Conservation (phyloP, 768 basidiomycete genomes). For the Lactifluus piperatus region DNA sequence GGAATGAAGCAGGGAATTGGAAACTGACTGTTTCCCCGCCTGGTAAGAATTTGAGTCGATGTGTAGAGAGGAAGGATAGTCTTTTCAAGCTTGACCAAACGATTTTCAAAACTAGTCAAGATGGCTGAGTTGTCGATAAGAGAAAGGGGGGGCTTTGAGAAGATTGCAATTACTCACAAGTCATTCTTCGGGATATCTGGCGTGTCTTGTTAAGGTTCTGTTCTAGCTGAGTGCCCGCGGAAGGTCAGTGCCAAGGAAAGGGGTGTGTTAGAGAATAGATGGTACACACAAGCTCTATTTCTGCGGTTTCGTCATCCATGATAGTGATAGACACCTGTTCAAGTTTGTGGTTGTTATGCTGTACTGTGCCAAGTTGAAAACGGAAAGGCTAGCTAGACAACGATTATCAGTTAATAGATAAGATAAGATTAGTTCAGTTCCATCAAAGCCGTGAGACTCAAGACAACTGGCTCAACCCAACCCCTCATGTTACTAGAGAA, state of each 20-base stretch:
- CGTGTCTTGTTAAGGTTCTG: conserved; percentile 82
- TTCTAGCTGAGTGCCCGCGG: conserved; percentile 47
- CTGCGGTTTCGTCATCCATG: conserved; percentile 60
- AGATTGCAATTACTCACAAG: conserved; percentile 40
- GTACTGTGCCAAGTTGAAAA: too few relatives aligned
- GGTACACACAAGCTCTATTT: conserved; percentile 40
- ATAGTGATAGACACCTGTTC: not conserved
- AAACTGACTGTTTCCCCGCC: conserved; percentile 58
- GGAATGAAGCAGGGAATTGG: not conserved
- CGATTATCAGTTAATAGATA: not conserved
- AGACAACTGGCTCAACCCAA: too few relatives aligned
- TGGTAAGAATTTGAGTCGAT: conserved; percentile 66
- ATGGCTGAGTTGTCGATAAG: conserved; percentile 46
- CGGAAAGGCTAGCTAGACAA: too few relatives aligned
- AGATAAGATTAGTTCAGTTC: not conserved
- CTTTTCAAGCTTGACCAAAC: conserved; percentile 76
- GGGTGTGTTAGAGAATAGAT: not conserved
- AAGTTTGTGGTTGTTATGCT: not conserved
- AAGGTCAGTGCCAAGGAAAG: not conserved
- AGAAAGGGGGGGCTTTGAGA: not conserved
- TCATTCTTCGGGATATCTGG: conserved; percentile 82
- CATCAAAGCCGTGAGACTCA: too few relatives aligned
- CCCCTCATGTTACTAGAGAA: too few relatives aligned
- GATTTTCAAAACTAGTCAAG: conserved; percentile 74
- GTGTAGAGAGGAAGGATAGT: conserved; percentile 78